These are phyloP conservation scores for Acanthamoeba triangularis DNA, from an alignment of 208 protist genomes.

Conservation along the genomic window DNA sequence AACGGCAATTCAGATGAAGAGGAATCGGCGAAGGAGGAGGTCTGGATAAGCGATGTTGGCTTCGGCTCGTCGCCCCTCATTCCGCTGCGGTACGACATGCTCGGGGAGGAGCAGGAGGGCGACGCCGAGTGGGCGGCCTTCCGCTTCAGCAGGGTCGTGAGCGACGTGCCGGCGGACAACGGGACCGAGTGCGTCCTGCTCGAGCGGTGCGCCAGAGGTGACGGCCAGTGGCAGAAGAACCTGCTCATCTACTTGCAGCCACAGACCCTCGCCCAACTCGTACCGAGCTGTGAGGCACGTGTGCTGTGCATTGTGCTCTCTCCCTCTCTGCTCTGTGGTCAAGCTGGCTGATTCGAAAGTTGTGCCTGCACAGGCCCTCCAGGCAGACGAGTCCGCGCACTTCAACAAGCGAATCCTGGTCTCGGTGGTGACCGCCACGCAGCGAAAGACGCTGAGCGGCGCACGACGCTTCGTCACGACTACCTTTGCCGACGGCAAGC, in stretches of 20 bases:
- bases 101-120: background rate
- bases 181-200: background rate
- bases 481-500: background rate
- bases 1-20: background rate
- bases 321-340: background rate
- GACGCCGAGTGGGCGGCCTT: background rate
- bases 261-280: background rate
- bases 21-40: background rate
- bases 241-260: background rate
- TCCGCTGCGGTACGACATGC: background rate
- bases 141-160: background rate
- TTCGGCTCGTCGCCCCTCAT: background rate
- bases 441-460: slow-evolving; percentile 32
- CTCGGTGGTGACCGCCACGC: background rate
- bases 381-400: background rate
- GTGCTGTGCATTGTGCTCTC: background rate
- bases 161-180: background rate
- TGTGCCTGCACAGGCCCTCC: background rate
- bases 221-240: background rate
- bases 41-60: slow-evolving; percentile 11
- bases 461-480: background rate
- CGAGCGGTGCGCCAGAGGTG: background rate
- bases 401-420: background rate
- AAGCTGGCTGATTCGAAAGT: background rate
- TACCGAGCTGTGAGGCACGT: background rate